Evolutionary conservation across 2,329 filamentous ascomycete genomes (phyloP).

Genomic region (Endocalyx cinctus): DNA sequence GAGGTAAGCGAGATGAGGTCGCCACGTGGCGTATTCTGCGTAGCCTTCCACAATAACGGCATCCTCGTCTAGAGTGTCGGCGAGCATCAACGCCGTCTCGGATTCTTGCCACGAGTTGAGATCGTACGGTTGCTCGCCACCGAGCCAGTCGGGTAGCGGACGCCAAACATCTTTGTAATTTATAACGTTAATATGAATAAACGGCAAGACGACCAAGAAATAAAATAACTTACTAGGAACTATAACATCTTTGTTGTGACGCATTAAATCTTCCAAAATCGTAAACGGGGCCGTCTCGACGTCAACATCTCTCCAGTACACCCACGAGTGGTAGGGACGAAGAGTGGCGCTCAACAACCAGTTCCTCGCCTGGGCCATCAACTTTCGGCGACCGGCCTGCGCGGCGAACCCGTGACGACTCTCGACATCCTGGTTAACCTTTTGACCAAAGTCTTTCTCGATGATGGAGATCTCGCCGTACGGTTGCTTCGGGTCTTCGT

Average conservation of each 20-base stretch:
- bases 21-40: slow-evolving; percentile 97
- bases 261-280: slow-evolving; percentile 95
- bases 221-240: slow-evolving; percentile 82
- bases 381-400: slow-evolving; percentile 86
- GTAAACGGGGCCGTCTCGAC: slow-evolving; percentile 96
- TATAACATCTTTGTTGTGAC: slow-evolving; percentile 97
- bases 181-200: too few relatives aligned
- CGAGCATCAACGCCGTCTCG: slow-evolving; percentile 87
- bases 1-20: slow-evolving; percentile 92
- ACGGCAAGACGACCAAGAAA: too few relatives aligned
- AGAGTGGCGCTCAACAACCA: slow-evolving; percentile 93
- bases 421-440: slow-evolving; percentile 96
- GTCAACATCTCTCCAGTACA: slow-evolving; percentile 98
- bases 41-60: slow-evolving; percentile 99
- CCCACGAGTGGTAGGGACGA: slow-evolving; percentile 95
- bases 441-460: slow-evolving; percentile 98
- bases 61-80: slow-evolving; percentile 93
- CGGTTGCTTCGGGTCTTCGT: slow-evolving; percentile 72
- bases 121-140: slow-evolving; percentile 96
- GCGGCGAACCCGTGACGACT: slow-evolving; percentile 96
- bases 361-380: slow-evolving; percentile 97
- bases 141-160: slow-evolving; percentile 97
- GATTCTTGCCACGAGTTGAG: slow-evolving; percentile 99
- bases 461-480: slow-evolving; percentile 97
- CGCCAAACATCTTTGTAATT: slow-evolving; percentile 83